Percentiles rank a stretch among this genome's conserved stretches.
Conservation (phyloP, 305 asterid genomes). For the Solanum hybrid region DNA sequence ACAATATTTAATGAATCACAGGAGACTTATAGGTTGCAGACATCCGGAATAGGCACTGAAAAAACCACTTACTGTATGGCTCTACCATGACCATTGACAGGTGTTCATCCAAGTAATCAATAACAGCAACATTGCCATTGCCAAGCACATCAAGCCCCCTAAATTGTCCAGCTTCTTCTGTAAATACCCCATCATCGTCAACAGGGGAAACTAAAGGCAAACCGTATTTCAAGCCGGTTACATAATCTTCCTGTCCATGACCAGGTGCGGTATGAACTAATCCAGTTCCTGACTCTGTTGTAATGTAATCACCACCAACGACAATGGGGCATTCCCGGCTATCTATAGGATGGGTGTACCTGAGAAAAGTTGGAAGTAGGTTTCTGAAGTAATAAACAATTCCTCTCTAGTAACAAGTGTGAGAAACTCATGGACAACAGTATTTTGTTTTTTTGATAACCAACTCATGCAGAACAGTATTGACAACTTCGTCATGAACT, state of each 20-base stretch:
- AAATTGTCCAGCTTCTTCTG: conserved; percentile 91
- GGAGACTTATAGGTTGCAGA: not conserved
- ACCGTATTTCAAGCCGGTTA: conserved; percentile 80
- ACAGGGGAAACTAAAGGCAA: conserved; percentile 85
- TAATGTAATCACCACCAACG: conserved; percentile 90
- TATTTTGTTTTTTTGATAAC: not conserved
- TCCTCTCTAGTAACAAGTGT: not conserved
- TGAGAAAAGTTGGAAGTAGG: conserved; percentile 22
- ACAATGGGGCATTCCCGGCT: conserved; percentile 80
- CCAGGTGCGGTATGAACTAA: conserved; percentile 99
- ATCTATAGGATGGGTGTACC: conserved; percentile 81
- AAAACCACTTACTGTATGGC: conserved; percentile 75
- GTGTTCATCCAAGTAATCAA: conserved; percentile 65
- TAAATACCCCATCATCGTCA: conserved; percentile 80
- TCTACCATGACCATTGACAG: conserved; percentile 78
- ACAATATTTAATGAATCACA: not conserved
- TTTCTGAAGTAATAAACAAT: not conserved
- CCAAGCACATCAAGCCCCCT: conserved; percentile 86
- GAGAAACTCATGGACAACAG: conserved; percentile 1
- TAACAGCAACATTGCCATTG: conserved; percentile 73
- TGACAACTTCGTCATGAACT: not conserved
- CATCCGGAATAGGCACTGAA: conserved; percentile 3
- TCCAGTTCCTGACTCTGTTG: conserved; percentile 97
- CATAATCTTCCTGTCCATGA: conserved; percentile 94
- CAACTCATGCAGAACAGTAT: not conserved